A percentile compares a stretch with the other conserved stretches of the same genome.
These are phyloP conservation scores for Trypanosoma mega DNA, from an alignment of 208 protist genomes.

Conservation along the genomic window DNA sequence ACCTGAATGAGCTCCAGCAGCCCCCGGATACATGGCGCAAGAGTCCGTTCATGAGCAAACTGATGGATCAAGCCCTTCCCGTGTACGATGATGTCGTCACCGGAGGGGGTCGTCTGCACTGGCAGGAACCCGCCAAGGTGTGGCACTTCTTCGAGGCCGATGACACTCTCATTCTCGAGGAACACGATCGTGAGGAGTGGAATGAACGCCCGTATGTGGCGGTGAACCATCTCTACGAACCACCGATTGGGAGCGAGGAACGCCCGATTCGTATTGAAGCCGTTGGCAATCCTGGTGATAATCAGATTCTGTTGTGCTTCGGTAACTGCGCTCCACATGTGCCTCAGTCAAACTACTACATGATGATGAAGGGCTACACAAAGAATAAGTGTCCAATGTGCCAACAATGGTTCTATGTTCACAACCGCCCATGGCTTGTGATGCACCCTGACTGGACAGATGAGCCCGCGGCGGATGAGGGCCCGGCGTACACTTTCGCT, in stretches of 20 bases:
- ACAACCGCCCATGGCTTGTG: constrained; percentile 88
- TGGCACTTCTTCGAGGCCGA: constrained; percentile 88
- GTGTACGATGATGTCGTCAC: constrained; percentile 87
- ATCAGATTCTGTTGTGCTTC: constrained; percentile 86
- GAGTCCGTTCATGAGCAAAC: constrained; percentile 87
- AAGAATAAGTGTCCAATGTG: constrained; percentile 90
- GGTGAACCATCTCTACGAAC: constrained; percentile 90
- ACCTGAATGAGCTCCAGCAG: constrained; percentile 76
- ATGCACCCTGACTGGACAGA: constrained; percentile 92
- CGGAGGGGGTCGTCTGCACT: constrained; percentile 76
- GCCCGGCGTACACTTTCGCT: constrained; percentile 85
- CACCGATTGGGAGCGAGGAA: constrained; percentile 85
- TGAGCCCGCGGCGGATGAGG: constrained; percentile 88
- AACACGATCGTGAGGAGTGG: constrained; percentile 91
- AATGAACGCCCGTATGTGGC: constrained; percentile 87
- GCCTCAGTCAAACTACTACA: constrained; percentile 88
- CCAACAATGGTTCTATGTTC: constrained; percentile 90
- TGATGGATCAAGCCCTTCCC: constrained; percentile 85
- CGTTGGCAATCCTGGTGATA: constrained; percentile 81
- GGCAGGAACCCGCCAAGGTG: constrained; percentile 85
- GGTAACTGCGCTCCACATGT: constrained; percentile 90
- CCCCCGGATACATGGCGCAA: constrained; percentile 81
- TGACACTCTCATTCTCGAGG: constrained; percentile 89
- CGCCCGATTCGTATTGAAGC: constrained; percentile 84
- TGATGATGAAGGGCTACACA: constrained; percentile 91